Base-by-base conservation (phyloP, 1,284 basidiomycete genomes). In the Rhizoctonia solani region DNA sequence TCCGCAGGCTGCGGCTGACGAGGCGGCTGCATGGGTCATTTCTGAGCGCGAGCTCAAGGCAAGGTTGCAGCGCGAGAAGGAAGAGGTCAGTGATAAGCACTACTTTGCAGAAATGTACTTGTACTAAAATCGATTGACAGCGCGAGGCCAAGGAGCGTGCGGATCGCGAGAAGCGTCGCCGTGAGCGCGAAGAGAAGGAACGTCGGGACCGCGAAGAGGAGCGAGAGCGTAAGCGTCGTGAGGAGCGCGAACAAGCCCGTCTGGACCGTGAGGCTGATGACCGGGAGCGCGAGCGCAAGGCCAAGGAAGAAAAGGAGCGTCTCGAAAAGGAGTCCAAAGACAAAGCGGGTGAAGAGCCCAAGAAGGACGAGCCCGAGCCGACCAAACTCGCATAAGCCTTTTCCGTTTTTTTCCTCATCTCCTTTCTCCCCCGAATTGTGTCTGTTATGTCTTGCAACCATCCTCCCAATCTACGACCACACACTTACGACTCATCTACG, bases 11-110 rank as follows among this genome's bases (percentile, higher is more conserved):
- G 89, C 90, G 32, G 87, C 89, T 4, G 77, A 80, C 41, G 85
- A 82, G 19, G 87, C 86, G 21, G 79, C 79, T 1, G 81, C 78
- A 32, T 93, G 91, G 90, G 88, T 92, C 27, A 75, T 82, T 50
- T 80, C 81, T 66, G 90, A 92, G 79, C 81, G 88, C 69, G 84
- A 85, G 76, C 83, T 90, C 80, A 81, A 82, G 71, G 88, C 88
- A 77, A 81, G 86, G 71, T 77, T 90, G 69, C 81, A 82, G 78
- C 81, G 82, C 73, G 88, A 90, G 79, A 86, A 85, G 73, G 87
- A 88, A 74, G 86, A 82, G 52, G 80, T 29, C 9, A 52, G 49
- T 46, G 13, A 5, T 19, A 46, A 9, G 37, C 16, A 9, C 44
- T 19, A 46, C 6, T 46, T 21, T 9, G 11, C 44, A 5, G 21